Evolutionary conservation across 148 eudicot genomes (phyloP).

Genomic region (Beta vulgaris): DNA sequence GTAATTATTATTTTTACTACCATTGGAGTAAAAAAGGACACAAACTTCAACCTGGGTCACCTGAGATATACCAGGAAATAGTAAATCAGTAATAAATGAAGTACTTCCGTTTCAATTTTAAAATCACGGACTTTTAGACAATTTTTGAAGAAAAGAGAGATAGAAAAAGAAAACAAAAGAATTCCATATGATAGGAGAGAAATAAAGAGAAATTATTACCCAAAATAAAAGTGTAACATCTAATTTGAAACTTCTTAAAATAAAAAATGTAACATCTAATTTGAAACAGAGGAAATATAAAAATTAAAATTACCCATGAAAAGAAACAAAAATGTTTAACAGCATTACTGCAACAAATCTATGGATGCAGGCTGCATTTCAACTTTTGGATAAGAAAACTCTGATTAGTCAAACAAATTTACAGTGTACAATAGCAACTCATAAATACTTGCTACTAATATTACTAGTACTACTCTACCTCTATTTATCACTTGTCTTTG

Average conservation of each 20-base stretch:
- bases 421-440: slow-evolving; percentile 22
- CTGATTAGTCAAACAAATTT: slow-evolving; percentile 27
- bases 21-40: background rate
- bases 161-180: too few species aligned
- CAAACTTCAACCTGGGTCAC: slow-evolving; percentile 2
- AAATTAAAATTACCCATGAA: too few species aligned
- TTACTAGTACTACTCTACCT: background rate
- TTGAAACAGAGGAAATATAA: too few species aligned
- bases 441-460: slow-evolving; percentile 19
- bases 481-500: slow-evolving; percentile 2
- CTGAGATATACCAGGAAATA: slow-evolving; percentile 21
- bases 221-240: too few species aligned
- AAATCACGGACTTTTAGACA: too few species aligned
- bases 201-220: too few species aligned
- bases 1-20: slow-evolving; percentile 6
- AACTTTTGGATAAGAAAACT: background rate
- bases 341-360: background rate
- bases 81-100: background rate
- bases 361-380: slow-evolving; percentile 19
- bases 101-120: too few species aligned
- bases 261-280: too few species aligned
- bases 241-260: too few species aligned
- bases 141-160: too few species aligned
- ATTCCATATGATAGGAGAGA: too few species aligned
- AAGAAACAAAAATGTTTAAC: background rate